Percentiles rank a stretch among this genome's conserved stretches.
Conservation (phyloP, 163 green algal species). For the Chlorella variabilis region DNA sequence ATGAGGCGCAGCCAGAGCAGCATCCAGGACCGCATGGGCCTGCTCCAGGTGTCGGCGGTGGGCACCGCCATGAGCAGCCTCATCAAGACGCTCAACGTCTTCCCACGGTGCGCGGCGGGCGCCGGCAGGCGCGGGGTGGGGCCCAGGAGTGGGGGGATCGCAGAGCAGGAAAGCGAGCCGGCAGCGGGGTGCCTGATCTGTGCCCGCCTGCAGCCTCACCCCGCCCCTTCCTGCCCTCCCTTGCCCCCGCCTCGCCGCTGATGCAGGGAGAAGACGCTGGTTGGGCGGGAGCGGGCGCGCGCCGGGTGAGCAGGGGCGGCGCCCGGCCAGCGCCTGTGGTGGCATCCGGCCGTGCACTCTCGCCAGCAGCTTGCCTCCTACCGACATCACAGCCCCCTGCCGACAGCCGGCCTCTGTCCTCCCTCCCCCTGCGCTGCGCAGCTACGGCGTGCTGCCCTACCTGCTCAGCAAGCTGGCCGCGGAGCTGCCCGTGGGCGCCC, state of each 20-base stretch:
- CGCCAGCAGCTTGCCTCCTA: too few species aligned
- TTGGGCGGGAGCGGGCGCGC: conserved; percentile 14
- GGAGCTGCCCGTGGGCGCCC: conserved; percentile 86
- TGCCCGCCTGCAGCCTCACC: not conserved
- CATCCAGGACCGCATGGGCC: conserved; percentile 92
- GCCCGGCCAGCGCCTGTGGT: too few species aligned
- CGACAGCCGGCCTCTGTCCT: too few species aligned
- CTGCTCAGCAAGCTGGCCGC: conserved; percentile 89
- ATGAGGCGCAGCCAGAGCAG: conserved; percentile 61
- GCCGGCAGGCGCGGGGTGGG: too few species aligned
- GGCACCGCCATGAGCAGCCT: conserved; percentile 92
- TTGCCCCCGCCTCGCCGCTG: not conserved
- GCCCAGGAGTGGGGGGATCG: too few species aligned
- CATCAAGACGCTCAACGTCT: conserved; percentile 93
- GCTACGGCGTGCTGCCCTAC: conserved; percentile 69
- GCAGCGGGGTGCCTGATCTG: too few species aligned
- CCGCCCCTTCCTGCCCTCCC: not conserved
- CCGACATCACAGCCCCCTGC: too few species aligned
- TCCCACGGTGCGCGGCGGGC: conserved; percentile 48
- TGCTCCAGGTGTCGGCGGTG: conserved; percentile 91
- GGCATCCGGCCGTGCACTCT: too few species aligned
- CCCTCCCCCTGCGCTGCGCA: too few species aligned
- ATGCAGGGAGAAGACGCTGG: conserved; percentile 22
- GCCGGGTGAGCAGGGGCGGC: too few species aligned
- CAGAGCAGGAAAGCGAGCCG: too few species aligned